phyloP scores from a whole-genome alignment of 2,329 filamentous ascomycete species.

The Curvularia sp. region DNA sequence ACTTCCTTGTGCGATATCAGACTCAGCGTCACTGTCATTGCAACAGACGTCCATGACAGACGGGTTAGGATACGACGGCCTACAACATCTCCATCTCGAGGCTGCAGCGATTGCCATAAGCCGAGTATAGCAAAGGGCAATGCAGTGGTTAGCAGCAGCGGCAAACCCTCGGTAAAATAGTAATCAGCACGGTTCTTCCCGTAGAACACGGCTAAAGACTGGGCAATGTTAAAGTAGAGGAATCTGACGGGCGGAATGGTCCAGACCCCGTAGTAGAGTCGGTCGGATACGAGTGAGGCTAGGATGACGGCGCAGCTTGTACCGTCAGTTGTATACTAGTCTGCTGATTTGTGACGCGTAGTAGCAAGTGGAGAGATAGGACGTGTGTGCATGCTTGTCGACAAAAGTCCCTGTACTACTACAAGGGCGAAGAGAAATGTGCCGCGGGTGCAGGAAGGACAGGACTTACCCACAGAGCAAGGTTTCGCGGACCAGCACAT shows the following conservation, averaged over 20 bases:
- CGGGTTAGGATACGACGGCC: conserved; percentile 30
- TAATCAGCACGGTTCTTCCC: conserved; percentile 91
- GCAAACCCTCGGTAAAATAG: conserved; percentile 88
- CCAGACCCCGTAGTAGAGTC: conserved; percentile 82
- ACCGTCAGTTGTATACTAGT: conserved; percentile 29
- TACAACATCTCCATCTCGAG: conserved; percentile 13
- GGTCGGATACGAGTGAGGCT: conserved; percentile 73
- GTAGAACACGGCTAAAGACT: conserved; percentile 91
- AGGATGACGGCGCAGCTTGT: conserved; percentile 64
- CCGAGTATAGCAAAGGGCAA: conserved; percentile 77
- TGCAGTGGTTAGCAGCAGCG: conserved; percentile 82
- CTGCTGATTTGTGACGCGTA: conserved; percentile 20
- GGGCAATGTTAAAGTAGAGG: conserved; percentile 87
- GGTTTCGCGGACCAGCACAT: conserved; percentile 68
- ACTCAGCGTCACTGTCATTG: conserved; percentile 72
- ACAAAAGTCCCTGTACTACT: conserved; percentile 9
- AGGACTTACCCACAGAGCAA: conserved; percentile 63
- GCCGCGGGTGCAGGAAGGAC: conserved; percentile 22
- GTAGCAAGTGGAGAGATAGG: conserved; percentile 11
- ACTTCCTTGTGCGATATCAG: conserved; percentile 94
- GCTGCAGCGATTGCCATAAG: conserved; percentile 58
- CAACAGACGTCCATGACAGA: conserved; percentile 56
- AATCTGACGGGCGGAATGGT: conserved; percentile 88
- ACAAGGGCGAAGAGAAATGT: conserved; percentile 16
- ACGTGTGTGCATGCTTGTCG: conserved; percentile 6